Conservation (phyloP, 2,329 filamentous ascomycete species). For the Cytospora leucostoma region DNA sequence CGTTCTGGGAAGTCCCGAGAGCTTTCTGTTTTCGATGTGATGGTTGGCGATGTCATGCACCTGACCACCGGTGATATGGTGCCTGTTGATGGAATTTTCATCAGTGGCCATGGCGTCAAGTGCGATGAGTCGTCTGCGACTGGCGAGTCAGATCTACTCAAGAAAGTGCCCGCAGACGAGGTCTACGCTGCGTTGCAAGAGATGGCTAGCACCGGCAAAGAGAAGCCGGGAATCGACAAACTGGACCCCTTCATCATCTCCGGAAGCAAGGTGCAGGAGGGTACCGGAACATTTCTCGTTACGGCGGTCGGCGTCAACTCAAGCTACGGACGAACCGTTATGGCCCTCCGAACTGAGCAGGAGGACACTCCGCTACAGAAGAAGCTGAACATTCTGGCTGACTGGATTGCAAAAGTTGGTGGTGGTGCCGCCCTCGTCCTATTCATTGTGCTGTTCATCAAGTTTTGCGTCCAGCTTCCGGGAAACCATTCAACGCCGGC, state of each 20-base stretch:
- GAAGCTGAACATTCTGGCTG: constrained; percentile 53
- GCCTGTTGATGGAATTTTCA: constrained; percentile 70
- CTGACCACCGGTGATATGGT: constrained; percentile 70
- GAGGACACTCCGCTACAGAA: constrained; percentile 56
- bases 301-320: constrained; percentile 58
- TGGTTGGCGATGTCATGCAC: constrained; percentile 70
- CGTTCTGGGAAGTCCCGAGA: constrained; percentile 65
- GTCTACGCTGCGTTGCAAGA: constrained; percentile 58
- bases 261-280: constrained; percentile 57
- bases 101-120: constrained; percentile 54
- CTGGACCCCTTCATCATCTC: constrained; percentile 67
- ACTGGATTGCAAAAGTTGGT: constrained; percentile 54
- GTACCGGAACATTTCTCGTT: constrained; percentile 55
- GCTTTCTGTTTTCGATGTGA: constrained; percentile 66
- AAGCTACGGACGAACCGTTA: constrained; percentile 57
- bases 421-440: constrained; percentile 71
- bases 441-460: constrained; percentile 79
- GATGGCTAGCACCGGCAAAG: constrained; percentile 47
- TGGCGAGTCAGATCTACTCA: constrained; percentile 72
- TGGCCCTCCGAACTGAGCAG: constrained; percentile 54
- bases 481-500: constrained; percentile 48
- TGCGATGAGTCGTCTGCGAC: constrained; percentile 76
- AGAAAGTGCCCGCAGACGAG: constrained; percentile 63
- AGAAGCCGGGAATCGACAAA: constrained; percentile 39
- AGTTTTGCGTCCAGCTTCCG: constrained; percentile 67